Evolutionary conservation across 2,329 filamentous ascomycete genomes (phyloP).

Genomic region (Tolypocladium endophyticum): DNA sequence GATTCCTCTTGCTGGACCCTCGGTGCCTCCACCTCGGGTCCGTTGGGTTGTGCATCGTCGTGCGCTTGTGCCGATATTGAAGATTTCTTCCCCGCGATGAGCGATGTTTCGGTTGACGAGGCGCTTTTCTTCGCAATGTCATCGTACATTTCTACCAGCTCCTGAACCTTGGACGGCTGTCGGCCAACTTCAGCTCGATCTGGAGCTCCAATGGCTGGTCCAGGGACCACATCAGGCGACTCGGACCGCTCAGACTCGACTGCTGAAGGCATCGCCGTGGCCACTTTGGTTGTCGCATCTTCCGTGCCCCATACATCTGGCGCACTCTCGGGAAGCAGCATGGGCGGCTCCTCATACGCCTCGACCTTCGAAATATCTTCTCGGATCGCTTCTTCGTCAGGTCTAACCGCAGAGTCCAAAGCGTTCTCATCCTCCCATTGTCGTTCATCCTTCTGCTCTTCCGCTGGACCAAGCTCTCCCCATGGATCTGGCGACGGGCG

Average conservation of each 20-base stretch:
- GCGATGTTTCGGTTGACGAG: background rate
- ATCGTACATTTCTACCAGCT: slow-evolving; percentile 40
- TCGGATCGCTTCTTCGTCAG: slow-evolving; percentile 8
- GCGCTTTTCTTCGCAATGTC: slow-evolving; percentile 23
- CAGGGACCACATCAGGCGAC: slow-evolving; percentile 10
- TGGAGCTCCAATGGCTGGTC: slow-evolving; percentile 7
- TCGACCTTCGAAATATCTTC: background rate
- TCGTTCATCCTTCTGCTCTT: slow-evolving; percentile 7
- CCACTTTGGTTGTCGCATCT: background rate
- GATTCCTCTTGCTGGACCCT: background rate
- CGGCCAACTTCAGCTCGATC: slow-evolving; percentile 6
- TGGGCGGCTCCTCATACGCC: background rate
- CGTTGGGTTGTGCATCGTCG: background rate
- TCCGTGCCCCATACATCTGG: background rate
- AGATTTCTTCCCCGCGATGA: background rate
- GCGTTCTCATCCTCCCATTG: slow-evolving; percentile 9
- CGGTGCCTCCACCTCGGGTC: background rate
- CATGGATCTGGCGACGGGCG: slow-evolving; percentile 18
- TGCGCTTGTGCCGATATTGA: background rate
- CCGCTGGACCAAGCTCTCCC: slow-evolving; percentile 15
- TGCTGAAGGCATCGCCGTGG: background rate
- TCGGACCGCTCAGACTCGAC: slow-evolving; percentile 1
- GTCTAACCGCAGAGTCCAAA: slow-evolving; percentile 18
- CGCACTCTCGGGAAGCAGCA: background rate
- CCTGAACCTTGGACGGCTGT: slow-evolving; percentile 35